Evolutionary conservation across 208 protist species (phyloP).

Genomic region (Acanthamoeba divionensis): DNA sequence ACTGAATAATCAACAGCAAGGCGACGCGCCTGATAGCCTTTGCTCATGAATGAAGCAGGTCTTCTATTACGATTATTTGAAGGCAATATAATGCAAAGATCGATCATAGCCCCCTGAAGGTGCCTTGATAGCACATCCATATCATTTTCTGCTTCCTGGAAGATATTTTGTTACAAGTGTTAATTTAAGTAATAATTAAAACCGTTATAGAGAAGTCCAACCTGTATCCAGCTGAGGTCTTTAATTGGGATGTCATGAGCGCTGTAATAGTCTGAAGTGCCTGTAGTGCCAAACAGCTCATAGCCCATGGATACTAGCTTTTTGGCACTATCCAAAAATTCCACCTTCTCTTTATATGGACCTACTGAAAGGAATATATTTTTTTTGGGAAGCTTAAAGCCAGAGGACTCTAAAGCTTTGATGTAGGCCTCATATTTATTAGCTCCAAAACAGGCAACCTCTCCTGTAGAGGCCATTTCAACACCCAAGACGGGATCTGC

Average conservation of each 20-base stretch:
- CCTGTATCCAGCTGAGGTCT: background rate
- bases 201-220: slow-evolving; percentile 35
- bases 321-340: slow-evolving; percentile 74
- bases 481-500: slow-evolving; percentile 97
- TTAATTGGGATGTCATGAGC: slow-evolving; percentile 51
- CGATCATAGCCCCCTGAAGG: slow-evolving; percentile 74
- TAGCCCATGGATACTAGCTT: slow-evolving; percentile 76
- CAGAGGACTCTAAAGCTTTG: slow-evolving; percentile 82
- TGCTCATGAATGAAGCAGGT: slow-evolving; percentile 71
- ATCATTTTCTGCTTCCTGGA: background rate
- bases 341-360: slow-evolving; percentile 77
- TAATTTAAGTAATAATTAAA: slow-evolving; percentile 10
- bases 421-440: slow-evolving; percentile 81
- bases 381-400: slow-evolving; percentile 78
- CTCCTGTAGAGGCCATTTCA: slow-evolving; percentile 93
- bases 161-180: background rate
- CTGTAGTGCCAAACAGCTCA: slow-evolving; percentile 85
- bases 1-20: slow-evolving; percentile 71
- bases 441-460: slow-evolving; percentile 81
- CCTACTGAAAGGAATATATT: slow-evolving; percentile 82
- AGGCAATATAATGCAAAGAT: slow-evolving; percentile 86
- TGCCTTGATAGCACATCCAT: slow-evolving; percentile 21
- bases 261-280: slow-evolving; percentile 9
- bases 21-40: slow-evolving; percentile 67
- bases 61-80: slow-evolving; percentile 73